Evolutionary conservation across 1,284 basidiomycete genomes (phyloP), one percentile per base, ranked within the genome.

Genomic region (Microstroma glucosiphilum): DNA sequence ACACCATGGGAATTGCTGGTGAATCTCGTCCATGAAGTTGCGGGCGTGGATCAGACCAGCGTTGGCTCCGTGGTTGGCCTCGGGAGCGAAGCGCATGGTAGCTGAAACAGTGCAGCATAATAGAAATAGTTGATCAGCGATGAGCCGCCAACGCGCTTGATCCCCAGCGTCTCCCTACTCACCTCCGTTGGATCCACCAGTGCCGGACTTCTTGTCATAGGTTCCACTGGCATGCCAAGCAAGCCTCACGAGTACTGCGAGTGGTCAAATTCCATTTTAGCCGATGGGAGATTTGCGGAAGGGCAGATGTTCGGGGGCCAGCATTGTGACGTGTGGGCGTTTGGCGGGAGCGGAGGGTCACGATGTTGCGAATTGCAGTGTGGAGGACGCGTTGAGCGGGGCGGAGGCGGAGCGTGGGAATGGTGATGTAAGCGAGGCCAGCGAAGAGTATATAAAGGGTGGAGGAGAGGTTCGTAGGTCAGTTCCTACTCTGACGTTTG

Each of bases 141-240:
- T 19, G n/a, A 49, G 3, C 9, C 53, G 26, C 26, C 15, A 3
- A 26, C 6, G 26, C 53, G 19, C 53, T n/a, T 11, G n/a, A n/a
- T n/a, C n/a, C 19, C 8, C 15, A 19, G 51, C 15, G 13, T 15
- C n/a, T 25, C 13, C 17, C 26, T 56, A 58, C 57, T 63, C 69
- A 86, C 89, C 89, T 89, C 72, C 74, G 67, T 77, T 77, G 61
- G 81, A 82, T 78, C 93, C 93, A 69, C 94, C 93, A 19, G 90
- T 89, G 70, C 87, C 86, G 69, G 86, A 83, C 1, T 88, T 85
- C 83, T 92, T 91, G 71, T 67, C 66, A 65, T 77, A 78, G 40
- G 93, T 96, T 57, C 93, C 93, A 56, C 90, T 89, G 12, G 87
- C 80, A 76, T 84, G 83, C 83, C 93, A 96, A 30, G 92, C 93